Evolutionary conservation across 164 flowering plant species (phyloP).

Genomic region (Stephania yunnanensis): DNA sequence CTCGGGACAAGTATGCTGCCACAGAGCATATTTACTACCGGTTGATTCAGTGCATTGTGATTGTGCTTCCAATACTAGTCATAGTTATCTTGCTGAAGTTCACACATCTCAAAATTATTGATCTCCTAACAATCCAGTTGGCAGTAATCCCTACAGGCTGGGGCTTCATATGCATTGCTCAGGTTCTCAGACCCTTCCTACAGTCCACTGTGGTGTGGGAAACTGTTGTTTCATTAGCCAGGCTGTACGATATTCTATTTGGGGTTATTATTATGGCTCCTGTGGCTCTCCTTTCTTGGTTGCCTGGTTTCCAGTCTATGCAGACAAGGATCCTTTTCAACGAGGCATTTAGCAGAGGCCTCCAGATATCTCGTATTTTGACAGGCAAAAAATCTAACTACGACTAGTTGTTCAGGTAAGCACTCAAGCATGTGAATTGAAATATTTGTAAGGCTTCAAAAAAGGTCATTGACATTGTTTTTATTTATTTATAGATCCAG

Average conservation of each 20-base stretch:
- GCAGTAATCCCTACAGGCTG: constrained; percentile 94
- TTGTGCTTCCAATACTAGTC: constrained; percentile 42
- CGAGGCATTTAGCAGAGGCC: constrained; percentile 92
- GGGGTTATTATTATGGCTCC: constrained; percentile 84
- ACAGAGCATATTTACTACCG: constrained; percentile 76
- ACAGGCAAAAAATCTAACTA: constrained; percentile 53
- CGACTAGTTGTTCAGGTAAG: constrained; percentile 35
- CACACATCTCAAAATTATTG: constrained; percentile 43
- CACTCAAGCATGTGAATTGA: not conserved
- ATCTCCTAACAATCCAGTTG: constrained; percentile 58
- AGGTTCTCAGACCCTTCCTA: constrained; percentile 70
- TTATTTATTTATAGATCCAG: no score
- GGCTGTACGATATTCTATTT: constrained; percentile 68
- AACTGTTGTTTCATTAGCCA: constrained; percentile 73
- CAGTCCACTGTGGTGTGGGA: constrained; percentile 74
- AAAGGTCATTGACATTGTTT: no score
- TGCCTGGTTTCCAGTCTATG: constrained; percentile 92
- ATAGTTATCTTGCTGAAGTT: constrained; percentile 48
- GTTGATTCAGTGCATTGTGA: constrained; percentile 57
- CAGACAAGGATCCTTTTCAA: constrained; percentile 92
- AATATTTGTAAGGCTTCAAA: no score
- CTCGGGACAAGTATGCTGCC: constrained; percentile 64
- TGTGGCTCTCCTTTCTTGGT: constrained; percentile 85
- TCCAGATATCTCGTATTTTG: constrained; percentile 75
- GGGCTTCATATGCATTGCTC: constrained; percentile 82